Percentiles rank a stretch among this genome's conserved stretches.
These are phyloP conservation scores for Sistotremastrum niveocremeum DNA, from an alignment of 768 basidiomycete genomes.

Conservation along the genomic window DNA sequence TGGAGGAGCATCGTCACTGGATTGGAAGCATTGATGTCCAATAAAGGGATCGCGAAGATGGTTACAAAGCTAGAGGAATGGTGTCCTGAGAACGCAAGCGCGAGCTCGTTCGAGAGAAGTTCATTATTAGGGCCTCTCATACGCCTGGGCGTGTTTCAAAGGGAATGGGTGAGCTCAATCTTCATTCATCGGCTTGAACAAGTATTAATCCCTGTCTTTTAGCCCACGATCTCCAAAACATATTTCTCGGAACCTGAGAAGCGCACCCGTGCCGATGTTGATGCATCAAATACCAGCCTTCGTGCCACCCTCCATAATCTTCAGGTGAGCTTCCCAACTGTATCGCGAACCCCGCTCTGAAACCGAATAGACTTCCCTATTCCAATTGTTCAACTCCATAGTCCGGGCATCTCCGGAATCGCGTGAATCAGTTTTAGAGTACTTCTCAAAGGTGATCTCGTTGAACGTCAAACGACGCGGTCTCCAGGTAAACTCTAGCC, in stretches of 20 bases:
- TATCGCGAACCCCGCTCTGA: background rate
- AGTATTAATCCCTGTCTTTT: slow-evolving; percentile 5
- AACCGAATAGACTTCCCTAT: slow-evolving; percentile 44
- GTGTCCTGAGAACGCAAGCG: slow-evolving; percentile 48
- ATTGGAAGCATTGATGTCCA: slow-evolving; percentile 61
- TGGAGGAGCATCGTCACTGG: slow-evolving; percentile 86
- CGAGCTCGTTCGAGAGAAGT: slow-evolving; percentile 44
- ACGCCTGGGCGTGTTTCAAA: slow-evolving; percentile 72
- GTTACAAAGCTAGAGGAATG: slow-evolving; percentile 64
- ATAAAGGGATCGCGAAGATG: slow-evolving; percentile 76
- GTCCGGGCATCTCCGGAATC: slow-evolving; percentile 69
- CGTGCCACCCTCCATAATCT: slow-evolving; percentile 76
- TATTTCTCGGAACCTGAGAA: slow-evolving; percentile 86
- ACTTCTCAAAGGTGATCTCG: slow-evolving; percentile 60
- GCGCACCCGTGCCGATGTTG: slow-evolving; percentile 56
- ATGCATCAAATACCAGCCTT: slow-evolving; percentile 74
- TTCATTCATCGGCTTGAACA: background rate
- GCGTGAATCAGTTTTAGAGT: slow-evolving; percentile 71
- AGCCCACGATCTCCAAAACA: slow-evolving; percentile 63
- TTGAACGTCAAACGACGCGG: slow-evolving; percentile 80
- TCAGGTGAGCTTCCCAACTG: no score
- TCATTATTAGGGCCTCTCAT: slow-evolving; percentile 78
- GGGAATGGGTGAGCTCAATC: slow-evolving; percentile 58
- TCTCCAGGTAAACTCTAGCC: slow-evolving; percentile 50
- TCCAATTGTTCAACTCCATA: slow-evolving; percentile 79